Percentiles rank a stretch among this genome's conserved stretches.
These are phyloP conservation scores for Ceratobasidium sp. DNA, from an alignment of 1,284 basidiomycete species.

Conservation along the genomic window DNA sequence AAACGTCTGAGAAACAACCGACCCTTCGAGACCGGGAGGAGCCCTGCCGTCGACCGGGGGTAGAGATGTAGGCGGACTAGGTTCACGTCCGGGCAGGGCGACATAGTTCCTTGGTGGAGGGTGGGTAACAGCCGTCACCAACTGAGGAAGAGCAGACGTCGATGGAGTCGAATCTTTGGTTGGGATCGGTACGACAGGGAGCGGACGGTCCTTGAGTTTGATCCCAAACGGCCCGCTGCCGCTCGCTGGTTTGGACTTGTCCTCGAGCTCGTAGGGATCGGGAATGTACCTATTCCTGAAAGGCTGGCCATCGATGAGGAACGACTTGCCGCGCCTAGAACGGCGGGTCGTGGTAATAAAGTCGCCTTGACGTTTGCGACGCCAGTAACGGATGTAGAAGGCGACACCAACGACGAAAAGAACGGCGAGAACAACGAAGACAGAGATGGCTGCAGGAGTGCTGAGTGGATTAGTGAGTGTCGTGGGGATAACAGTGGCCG, in stretches of 20 bases:
- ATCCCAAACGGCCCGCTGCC: neutral
- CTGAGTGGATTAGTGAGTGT: slow-evolving; percentile 17
- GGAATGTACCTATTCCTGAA: neutral
- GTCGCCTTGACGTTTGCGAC: slow-evolving; percentile 34
- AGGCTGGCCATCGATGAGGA: slow-evolving; percentile 23
- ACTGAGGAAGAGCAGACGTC: neutral
- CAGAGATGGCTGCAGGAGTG: slow-evolving; percentile 21
- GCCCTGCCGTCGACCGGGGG: neutral
- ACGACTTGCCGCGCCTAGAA: slow-evolving; percentile 24
- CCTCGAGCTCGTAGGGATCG: slow-evolving; percentile 2
- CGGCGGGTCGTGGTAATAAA: slow-evolving; percentile 23
- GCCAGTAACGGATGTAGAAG: slow-evolving; percentile 30
- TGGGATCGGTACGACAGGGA: slow-evolving; percentile 11
- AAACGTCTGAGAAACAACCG: slow-evolving; percentile 11
- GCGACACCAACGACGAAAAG: slow-evolving; percentile 4
- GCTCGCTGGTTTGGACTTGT: neutral
- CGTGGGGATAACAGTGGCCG: neutral
- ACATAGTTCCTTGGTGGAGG: slow-evolving; percentile 5
- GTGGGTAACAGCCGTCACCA: neutral
- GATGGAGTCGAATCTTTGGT: slow-evolving; percentile 13
- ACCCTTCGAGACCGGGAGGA: slow-evolving; percentile 18
- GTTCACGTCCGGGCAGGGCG: slow-evolving; percentile 15
- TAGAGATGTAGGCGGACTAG: neutral
- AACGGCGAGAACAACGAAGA: slow-evolving; percentile 23
- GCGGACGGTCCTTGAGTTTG: slow-evolving; percentile 2